Percentiles rank a stretch among this genome's conserved stretches.
phyloP scores from a whole-genome alignment of 2,329 filamentous ascomycete genomes.

The Trichoderma semiorbis region DNA sequence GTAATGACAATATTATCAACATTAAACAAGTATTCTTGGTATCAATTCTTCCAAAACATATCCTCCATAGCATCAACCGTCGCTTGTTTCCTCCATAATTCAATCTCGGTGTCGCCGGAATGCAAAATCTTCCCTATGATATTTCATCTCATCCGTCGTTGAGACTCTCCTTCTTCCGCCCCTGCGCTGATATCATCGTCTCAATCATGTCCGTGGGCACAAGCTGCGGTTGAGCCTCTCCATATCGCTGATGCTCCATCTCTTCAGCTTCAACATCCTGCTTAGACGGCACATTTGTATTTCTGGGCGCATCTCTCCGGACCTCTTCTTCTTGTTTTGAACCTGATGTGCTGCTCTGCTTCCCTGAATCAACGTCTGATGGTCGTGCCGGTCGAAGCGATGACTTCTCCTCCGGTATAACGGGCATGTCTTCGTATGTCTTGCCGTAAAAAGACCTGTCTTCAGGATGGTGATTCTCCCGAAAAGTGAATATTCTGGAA shows the following conservation, averaged over 20 bases:
- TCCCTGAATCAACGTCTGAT: neutral
- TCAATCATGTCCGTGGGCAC: constrained; percentile 22
- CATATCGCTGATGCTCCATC: constrained; percentile 19
- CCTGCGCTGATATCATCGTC: constrained; percentile 1
- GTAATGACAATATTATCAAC: neutral
- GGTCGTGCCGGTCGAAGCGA: neutral
- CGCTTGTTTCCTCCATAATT: neutral
- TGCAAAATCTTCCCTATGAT: neutral
- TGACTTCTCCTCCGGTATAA: constrained; percentile 8
- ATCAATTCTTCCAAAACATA: neutral
- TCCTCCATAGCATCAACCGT: neutral
- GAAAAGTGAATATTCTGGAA: neutral
- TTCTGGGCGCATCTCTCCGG: neutral
- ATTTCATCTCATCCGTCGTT: neutral
- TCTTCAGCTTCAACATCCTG: neutral
- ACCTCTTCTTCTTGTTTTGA: neutral
- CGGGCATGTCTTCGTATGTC: neutral
- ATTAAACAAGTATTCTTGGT: neutral
- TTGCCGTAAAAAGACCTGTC: neutral
- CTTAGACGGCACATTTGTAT: neutral
- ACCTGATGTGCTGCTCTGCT: neutral
- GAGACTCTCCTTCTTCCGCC: neutral
- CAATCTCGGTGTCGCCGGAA: neutral
- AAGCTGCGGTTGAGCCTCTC: constrained; percentile 23
- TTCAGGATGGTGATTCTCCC: neutral